These are phyloP conservation scores for Aureococcus anophagefferens DNA, from an alignment of 108 stramenopile genomes.

Conservation along the genomic window DNA sequence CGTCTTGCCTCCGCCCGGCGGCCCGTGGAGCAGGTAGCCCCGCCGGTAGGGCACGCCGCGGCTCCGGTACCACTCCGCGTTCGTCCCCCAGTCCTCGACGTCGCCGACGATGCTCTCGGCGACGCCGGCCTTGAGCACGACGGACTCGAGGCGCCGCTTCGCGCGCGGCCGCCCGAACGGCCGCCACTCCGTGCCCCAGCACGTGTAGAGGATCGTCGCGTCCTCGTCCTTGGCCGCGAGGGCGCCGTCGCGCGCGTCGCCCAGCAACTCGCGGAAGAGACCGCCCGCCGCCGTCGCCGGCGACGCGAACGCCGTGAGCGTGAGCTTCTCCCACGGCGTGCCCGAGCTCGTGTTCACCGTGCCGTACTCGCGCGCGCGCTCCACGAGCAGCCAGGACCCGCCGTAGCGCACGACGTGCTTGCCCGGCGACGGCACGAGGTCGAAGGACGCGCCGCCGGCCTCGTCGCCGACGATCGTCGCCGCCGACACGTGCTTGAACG, in stretches of 20 bases:
- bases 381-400: background rate
- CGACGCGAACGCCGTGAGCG: background rate
- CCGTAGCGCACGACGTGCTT: background rate
- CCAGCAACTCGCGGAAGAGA: background rate
- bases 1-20: slow-evolving; percentile 45
- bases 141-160: background rate
- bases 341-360: background rate
- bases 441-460: background rate
- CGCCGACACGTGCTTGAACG: background rate
- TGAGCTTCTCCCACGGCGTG: background rate
- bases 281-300: background rate
- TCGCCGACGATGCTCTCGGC: background rate
- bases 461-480: background rate
- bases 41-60: slow-evolving; percentile 35
- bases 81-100: background rate
- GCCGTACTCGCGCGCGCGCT: background rate
- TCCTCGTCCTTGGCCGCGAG: background rate
- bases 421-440: background rate
- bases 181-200: background rate
- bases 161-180: background rate
- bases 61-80: background rate
- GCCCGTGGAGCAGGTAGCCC: slow-evolving; percentile 31
- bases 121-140: background rate
- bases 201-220: background rate
- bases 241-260: background rate